A percentile compares a stretch with the other conserved stretches of the same genome.
These are phyloP conservation scores for Alternaria sp. DNA, from an alignment of 2,329 filamentous ascomycete genomes.

Conservation along the genomic window DNA sequence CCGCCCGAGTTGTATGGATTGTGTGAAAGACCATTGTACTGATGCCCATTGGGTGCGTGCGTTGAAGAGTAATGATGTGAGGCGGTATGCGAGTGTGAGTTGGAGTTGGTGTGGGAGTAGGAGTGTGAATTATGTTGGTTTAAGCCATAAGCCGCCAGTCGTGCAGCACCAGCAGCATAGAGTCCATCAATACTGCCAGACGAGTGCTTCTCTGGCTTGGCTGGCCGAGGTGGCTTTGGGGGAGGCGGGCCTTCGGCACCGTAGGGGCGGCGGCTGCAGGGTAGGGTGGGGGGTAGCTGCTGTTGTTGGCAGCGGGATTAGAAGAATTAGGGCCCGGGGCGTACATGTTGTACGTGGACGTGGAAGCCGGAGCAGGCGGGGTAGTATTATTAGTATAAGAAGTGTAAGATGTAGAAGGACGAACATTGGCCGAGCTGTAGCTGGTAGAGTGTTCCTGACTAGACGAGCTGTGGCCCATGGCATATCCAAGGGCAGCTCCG, in stretches of 20 bases:
- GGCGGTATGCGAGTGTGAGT: conserved; percentile 26
- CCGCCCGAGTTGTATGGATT: conserved; percentile 43
- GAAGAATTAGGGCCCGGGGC: conserved; percentile 40
- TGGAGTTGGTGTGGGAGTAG: conserved; percentile 43
- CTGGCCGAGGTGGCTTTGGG: conserved; percentile 47
- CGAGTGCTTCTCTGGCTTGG: conserved; percentile 55
- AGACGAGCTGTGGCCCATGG: conserved; percentile 46
- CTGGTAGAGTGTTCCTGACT: conserved; percentile 38
- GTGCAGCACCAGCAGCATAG: conserved; percentile 58
- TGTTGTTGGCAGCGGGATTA: conserved; percentile 42
- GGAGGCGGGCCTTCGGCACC: conserved; percentile 36
- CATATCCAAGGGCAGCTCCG: conserved; percentile 56
- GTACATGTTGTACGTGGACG: conserved; percentile 35
- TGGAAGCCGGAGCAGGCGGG: conserved; percentile 22
- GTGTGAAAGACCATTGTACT: conserved; percentile 28
- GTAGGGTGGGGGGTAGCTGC: conserved; percentile 45
- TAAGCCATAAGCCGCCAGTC: conserved; percentile 58
- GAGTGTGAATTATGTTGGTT: conserved; percentile 52
- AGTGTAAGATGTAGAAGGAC: conserved; percentile 37
- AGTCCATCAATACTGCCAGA: conserved; percentile 55
- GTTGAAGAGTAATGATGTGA: conserved; percentile 40
- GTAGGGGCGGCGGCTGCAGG: conserved; percentile 28
- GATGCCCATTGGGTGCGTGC: conserved; percentile 40
- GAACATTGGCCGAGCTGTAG: conserved; percentile 36
- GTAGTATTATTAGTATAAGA: conserved; percentile 36